Evolutionary conservation across 306 rosid species (phyloP).

Genomic region (Abrus pulchellus): DNA sequence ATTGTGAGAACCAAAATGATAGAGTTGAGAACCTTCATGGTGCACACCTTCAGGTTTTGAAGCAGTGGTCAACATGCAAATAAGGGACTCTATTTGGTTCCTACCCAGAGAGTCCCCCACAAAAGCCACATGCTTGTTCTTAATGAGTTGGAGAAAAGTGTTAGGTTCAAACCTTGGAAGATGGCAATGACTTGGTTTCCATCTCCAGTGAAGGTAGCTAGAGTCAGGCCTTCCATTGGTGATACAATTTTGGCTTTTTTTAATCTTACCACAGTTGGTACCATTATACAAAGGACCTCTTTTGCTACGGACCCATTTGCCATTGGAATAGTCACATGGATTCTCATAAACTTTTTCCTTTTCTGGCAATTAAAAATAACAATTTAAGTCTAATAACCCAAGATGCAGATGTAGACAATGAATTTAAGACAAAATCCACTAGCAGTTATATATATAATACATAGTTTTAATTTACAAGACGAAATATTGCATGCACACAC

Average conservation of each 20-base stretch:
- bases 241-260: slow-evolving; percentile 69
- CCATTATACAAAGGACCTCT: slow-evolving; percentile 67
- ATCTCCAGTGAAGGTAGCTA: slow-evolving; percentile 70
- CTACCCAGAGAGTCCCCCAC: slow-evolving; percentile 86
- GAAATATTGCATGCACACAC: neutral
- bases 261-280: slow-evolving; percentile 64
- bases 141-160: slow-evolving; percentile 61
- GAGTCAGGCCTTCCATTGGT: slow-evolving; percentile 67
- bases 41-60: slow-evolving; percentile 61
- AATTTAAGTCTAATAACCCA: slow-evolving; percentile 5
- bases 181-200: slow-evolving; percentile 70
- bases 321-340: slow-evolving; percentile 73
- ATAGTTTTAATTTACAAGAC: neutral
- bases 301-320: slow-evolving; percentile 65
- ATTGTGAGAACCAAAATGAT: slow-evolving; percentile 67
- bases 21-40: slow-evolving; percentile 56
- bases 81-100: slow-evolving; percentile 82
- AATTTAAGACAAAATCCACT: neutral
- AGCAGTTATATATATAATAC: neutral
- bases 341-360: slow-evolving; percentile 35
- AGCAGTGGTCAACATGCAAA: slow-evolving; percentile 67
- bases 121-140: slow-evolving; percentile 71
- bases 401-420: neutral
- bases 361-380: slow-evolving; percentile 51
- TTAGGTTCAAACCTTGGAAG: slow-evolving; percentile 78